Conservation (phyloP, 2,329 filamentous ascomycete species). For the Penicillium oxalicum region DNA sequence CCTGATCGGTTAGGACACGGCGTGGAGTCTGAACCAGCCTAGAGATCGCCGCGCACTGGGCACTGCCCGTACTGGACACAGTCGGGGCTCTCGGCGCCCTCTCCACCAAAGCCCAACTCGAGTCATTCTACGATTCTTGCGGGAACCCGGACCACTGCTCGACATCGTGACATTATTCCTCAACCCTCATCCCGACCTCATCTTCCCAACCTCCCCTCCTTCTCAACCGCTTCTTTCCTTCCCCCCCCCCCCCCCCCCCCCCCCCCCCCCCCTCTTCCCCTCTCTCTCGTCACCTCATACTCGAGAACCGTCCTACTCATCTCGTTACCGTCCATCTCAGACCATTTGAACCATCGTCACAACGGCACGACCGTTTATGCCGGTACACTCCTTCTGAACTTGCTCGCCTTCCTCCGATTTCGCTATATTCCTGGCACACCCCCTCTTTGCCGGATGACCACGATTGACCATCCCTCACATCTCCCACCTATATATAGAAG, state of each 20-base stretch:
- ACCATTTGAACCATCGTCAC: neutral
- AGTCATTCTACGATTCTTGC: no score
- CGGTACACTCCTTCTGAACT: constrained; percentile 12
- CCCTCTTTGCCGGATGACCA: constrained; percentile 3
- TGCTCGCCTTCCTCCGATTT: constrained; percentile 6
- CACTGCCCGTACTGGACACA: neutral
- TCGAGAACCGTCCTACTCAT: neutral
- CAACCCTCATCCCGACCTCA: constrained; percentile 13
- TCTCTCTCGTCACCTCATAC: constrained; percentile 6
- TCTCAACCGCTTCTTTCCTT: constrained; percentile 4
- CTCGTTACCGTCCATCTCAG: neutral
- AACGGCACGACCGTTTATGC: constrained; percentile 6
- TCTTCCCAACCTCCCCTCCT: constrained; percentile 4
- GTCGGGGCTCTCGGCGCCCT: no score
- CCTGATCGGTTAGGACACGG: neutral
- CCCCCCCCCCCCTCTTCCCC: neutral
- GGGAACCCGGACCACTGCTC: constrained; percentile 1
- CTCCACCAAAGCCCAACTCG: neutral
- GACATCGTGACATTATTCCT: constrained; percentile 17
- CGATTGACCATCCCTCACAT: constrained; percentile 6
- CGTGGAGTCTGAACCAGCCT: no score
- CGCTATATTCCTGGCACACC: neutral
- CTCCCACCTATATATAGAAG: constrained; percentile 14
- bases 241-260: neutral
- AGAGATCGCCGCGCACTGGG: neutral